Evolutionary conservation across 164 flowering plant species (phyloP), one percentile per base, ranked within the genome.

Genomic region (Liquidambar formosana): DNA sequence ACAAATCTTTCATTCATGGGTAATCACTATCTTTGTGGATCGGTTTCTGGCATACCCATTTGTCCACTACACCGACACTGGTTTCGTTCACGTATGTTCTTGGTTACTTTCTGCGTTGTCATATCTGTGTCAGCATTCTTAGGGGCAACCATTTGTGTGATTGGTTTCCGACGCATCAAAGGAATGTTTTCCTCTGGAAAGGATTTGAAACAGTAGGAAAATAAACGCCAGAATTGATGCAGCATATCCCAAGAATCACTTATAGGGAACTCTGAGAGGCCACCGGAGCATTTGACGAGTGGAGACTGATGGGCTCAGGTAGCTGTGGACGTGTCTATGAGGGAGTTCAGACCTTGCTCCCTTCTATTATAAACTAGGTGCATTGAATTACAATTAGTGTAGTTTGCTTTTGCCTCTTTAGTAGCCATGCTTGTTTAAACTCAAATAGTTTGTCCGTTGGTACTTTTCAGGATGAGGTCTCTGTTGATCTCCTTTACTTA

Each of bases 1-100:
- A 74, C 86, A 63, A 68, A 47, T 51, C 54, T 67, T 25, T 80
- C 91, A 0, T 83, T 89, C 69, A 45, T 78, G 28, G 79, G 81
- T 58, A 86, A 87, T 58, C 74, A 25, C 8, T 68, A 60, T 21
- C 82, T 89, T 3, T 86, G 89, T 69, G 84, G 86, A 12, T 57
- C 70, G 10, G 54, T 81, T 65, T 45, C 79, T 6, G 84, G 84
- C 27, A 58, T 76, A 21, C 81, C 70, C 18, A n/a, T 10, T 28
- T 82, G 89, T 76, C 9, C 51, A 10, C 57, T 3, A 45, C 67
- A 46, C 54, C 49, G n/a, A 28, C 66, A 59, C 18, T 67, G 69
- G 71, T 57, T 75, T 43, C 83, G 46, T 19, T 75, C 79, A 1
- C 70, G 22, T 8, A 70, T 57, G 38, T 71, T 75, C 60, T 49